Evolutionary conservation across 1,284 basidiomycete genomes (phyloP), one percentile per base, ranked within the genome.

Genomic region (Papiliotrema terrestris): DNA sequence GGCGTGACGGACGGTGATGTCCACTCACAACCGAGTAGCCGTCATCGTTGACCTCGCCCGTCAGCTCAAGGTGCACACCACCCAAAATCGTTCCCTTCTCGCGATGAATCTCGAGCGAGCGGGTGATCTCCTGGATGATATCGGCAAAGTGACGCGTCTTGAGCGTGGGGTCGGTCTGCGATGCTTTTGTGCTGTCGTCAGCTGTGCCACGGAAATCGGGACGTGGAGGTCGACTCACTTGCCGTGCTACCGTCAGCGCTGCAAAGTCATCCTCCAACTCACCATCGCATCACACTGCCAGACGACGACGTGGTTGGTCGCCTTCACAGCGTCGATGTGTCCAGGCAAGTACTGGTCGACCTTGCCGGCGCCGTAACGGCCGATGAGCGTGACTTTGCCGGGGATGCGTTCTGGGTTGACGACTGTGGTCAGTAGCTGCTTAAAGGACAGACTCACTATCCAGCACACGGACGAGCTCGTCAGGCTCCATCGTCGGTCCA

Each of bases 1-100:
- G 5, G 5, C 29, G 29, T 11, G 5, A 15, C 43, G 17, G 29
- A 38, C 23, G 15, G 11, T 15, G 9, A 9, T 43, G 8, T n/a
- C 36, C 19, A 47, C 74, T 47, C 42, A 76, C 74, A 13, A 98
- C 95, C 60, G 89, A 91, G 76, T 88, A 93, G 1, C 94, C 94
- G 54, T 94, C 86, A 9, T 91, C 88, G 61, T 91, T 91, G 51
- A 96, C 80, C 73, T 98, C 95, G 17, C 94, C 95, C 0, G 95
- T 98, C 70, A 98, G 87, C 77, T 98, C 95, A 42, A 98, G 84
- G 71, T 91, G 93, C 20, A 97, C 88, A n/a, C 95, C 95, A n/a
- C 87, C 88, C 1, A 98, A 81, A 37, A 86, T 83, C 5, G 90
- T 92, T 17, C 79, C 79, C 61, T 82, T 83, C 42, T 81, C 78